Conservation (phyloP, 169 alveolate genomes). For the Plasmodium fragile region DNA sequence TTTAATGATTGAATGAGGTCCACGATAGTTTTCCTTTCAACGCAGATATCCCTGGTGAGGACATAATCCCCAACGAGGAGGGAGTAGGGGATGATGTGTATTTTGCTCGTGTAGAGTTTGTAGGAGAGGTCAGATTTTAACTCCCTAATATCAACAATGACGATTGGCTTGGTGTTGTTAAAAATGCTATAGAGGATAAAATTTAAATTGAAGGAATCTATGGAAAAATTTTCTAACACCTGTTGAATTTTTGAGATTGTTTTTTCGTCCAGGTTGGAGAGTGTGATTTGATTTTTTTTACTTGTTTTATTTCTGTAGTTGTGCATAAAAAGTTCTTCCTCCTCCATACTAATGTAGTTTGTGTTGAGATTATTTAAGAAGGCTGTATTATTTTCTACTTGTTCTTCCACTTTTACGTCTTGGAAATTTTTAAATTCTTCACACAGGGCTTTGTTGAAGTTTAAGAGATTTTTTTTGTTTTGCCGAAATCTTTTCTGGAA, state of each 20-base stretch:
- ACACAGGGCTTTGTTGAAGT: conserved; percentile 60
- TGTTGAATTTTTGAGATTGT: conserved; percentile 50
- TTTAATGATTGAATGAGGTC: conserved; percentile 84
- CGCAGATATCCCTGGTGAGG: conserved; percentile 87
- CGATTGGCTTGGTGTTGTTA: conserved; percentile 78
- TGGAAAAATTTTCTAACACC: conserved; percentile 25
- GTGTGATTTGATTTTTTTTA: conserved; percentile 16
- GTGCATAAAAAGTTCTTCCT: conserved; percentile 60
- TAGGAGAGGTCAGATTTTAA: conserved; percentile 86
- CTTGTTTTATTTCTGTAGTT: conserved; percentile 42
- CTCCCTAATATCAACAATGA: conserved; percentile 88
- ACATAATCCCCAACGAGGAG: conserved; percentile 90
- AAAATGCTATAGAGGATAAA: conserved; percentile 50
- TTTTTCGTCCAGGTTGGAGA: conserved; percentile 49
- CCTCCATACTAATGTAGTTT: conserved; percentile 75
- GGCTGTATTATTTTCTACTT: conserved; percentile 15
- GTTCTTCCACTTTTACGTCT: conserved; percentile 51
- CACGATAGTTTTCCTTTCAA: conserved; percentile 87
- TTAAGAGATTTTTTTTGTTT: conserved; percentile 46
- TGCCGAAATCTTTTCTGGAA: conserved; percentile 70
- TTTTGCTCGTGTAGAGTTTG: conserved; percentile 85
- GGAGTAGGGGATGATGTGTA: conserved; percentile 85
- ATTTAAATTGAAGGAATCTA: conserved; percentile 58
- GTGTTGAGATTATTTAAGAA: background rate
- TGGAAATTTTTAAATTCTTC: conserved; percentile 71